A percentile compares a stretch with the other conserved stretches of the same genome.
These are phyloP conservation scores for Chernovozyma sophiae-reginae DNA, from an alignment of 1,139 yeast species.

Conservation along the genomic window DNA sequence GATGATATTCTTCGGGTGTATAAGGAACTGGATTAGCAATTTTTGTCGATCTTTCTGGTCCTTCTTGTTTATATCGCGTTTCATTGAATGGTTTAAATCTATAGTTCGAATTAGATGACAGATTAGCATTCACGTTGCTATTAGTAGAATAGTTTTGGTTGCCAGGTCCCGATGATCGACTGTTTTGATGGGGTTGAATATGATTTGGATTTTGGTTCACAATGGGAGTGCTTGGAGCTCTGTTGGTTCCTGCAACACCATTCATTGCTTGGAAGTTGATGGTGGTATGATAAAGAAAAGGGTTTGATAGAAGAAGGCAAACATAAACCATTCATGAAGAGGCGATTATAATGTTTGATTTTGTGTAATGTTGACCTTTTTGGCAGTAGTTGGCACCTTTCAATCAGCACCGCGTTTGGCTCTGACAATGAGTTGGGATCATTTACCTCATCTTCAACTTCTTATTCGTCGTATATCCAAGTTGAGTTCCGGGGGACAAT, in stretches of 20 bases:
- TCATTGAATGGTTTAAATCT: conserved; percentile 5
- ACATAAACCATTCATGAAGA: neutral
- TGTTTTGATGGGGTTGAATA: neutral
- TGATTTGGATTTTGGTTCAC: neutral
- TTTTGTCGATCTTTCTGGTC: conserved; percentile 7
- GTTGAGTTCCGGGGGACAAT: no score
- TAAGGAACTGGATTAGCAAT: conserved; percentile 29
- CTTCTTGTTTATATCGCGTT: conserved; percentile 5
- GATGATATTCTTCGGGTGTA: conserved; percentile 32
- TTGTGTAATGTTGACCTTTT: neutral
- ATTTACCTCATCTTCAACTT: no score
- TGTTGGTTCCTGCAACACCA: no score
- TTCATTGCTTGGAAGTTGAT: no score
- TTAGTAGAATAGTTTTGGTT: neutral
- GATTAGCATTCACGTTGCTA: neutral
- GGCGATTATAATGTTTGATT: neutral
- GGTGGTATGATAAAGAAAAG: no score
- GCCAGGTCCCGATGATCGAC: neutral
- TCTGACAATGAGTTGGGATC: no score
- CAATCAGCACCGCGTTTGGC: no score
- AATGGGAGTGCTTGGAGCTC: no score
- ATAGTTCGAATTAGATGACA: neutral
- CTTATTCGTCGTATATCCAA: no score
- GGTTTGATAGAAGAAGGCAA: neutral
- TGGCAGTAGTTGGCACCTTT: no score